Evolutionary conservation across 2,329 filamentous ascomycete species (phyloP).

Genomic region (Stachybotrys echinatus): DNA sequence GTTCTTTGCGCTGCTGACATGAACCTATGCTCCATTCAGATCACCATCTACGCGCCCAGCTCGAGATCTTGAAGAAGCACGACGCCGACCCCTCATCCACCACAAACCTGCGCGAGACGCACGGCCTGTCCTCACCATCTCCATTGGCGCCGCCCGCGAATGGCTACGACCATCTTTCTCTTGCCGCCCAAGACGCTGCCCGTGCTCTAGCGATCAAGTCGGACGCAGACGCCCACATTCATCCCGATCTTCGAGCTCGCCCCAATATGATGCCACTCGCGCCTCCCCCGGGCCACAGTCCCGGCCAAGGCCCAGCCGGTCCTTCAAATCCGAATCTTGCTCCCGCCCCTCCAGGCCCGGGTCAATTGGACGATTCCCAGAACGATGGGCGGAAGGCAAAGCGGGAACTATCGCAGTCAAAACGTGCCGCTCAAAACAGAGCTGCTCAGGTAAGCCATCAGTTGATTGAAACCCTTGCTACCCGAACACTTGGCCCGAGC

Average conservation of each 20-base stretch:
- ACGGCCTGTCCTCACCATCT: slow-evolving; percentile 13
- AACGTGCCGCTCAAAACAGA: slow-evolving; percentile 92
- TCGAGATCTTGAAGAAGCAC: slow-evolving; percentile 38
- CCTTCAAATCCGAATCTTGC: slow-evolving; percentile 20
- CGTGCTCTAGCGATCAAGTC: slow-evolving; percentile 26
- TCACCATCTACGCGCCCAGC: slow-evolving; percentile 37
- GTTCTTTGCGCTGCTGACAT: background rate
- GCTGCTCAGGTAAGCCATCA: slow-evolving; percentile 79
- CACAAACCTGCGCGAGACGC: slow-evolving; percentile 20
- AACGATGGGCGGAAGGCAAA: slow-evolving; percentile 70
- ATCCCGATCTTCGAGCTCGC: slow-evolving; percentile 40
- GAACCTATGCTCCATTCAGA: slow-evolving; percentile 16
- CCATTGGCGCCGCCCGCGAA: slow-evolving; percentile 29
- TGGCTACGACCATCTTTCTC: slow-evolving; percentile 38
- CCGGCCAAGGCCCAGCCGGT: slow-evolving; percentile 18
- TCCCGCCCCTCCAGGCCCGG: slow-evolving; percentile 22
- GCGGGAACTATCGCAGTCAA: slow-evolving; percentile 88
- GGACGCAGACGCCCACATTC: slow-evolving; percentile 40
- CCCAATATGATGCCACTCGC: slow-evolving; percentile 32
- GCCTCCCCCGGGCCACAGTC: slow-evolving; percentile 24
- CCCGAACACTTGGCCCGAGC: background rate
- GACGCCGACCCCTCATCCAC: slow-evolving; percentile 25
- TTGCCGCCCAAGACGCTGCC: slow-evolving; percentile 26
- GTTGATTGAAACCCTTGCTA: too few species aligned
- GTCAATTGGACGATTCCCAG: slow-evolving; percentile 15